Percentiles rank a stretch among this genome's conserved stretches.
phyloP scores from a whole-genome alignment of 768 basidiomycete species.

The Leucocoprinus sp. region DNA sequence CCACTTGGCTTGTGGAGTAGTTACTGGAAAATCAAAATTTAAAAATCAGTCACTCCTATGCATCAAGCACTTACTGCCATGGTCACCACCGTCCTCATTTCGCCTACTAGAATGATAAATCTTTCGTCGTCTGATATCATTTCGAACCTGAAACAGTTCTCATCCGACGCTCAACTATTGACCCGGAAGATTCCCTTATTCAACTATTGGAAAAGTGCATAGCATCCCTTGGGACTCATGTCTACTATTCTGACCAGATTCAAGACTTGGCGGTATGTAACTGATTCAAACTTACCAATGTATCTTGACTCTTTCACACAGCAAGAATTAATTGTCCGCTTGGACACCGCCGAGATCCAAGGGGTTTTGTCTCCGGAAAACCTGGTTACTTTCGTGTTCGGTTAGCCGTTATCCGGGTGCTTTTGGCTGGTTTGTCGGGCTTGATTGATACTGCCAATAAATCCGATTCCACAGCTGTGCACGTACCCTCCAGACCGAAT shows the following conservation, averaged over 20 bases:
- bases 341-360: constrained; percentile 62
- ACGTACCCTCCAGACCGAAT: constrained; percentile 13
- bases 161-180: constrained; percentile 57
- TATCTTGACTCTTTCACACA: constrained; percentile 15
- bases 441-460: constrained; percentile 58
- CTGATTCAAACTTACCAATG: not conserved
- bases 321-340: constrained; percentile 72
- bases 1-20: constrained; percentile 75
- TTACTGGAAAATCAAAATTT: constrained; percentile 57
- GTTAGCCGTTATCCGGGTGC: constrained; percentile 58
- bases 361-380: constrained; percentile 37
- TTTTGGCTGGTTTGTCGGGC: constrained; percentile 63
- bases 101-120: constrained; percentile 77
- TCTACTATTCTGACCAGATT: constrained; percentile 95
- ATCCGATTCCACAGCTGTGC: constrained; percentile 23
- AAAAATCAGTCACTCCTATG: constrained; percentile 33
- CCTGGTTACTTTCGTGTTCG: constrained; percentile 29
- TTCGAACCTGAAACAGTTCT: constrained; percentile 66
- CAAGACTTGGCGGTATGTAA: constrained; percentile 69
- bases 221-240: constrained; percentile 78
- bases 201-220: constrained; percentile 67
- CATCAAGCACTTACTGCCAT: constrained; percentile 64
- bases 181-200: constrained; percentile 58
- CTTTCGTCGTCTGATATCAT: constrained; percentile 86
- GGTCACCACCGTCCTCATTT: constrained; percentile 78